A percentile compares a stretch with the other conserved stretches of the same genome.
Conservation (phyloP, 2,329 filamentous ascomycete species). For the Beauveria pseudobassiana region DNA sequence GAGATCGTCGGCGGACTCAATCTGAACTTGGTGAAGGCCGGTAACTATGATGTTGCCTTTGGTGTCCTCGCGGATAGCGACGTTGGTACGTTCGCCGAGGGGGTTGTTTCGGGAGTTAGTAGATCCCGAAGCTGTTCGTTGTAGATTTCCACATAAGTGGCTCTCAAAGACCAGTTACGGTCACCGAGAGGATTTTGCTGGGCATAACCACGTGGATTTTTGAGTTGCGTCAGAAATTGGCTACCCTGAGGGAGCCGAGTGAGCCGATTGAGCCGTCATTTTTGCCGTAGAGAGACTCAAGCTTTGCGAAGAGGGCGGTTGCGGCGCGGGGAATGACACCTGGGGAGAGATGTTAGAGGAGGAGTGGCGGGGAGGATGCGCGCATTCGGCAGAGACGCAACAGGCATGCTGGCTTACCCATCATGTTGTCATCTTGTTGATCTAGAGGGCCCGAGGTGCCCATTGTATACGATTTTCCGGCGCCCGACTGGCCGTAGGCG, state of each 20-base stretch:
- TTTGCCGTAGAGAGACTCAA: constrained; percentile 54
- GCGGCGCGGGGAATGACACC: constrained; percentile 95
- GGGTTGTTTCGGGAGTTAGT: constrained; percentile 67
- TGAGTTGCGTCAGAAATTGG: constrained; percentile 67
- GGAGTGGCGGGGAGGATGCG: constrained; percentile 11
- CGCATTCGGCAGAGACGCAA: not conserved
- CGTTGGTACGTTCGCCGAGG: constrained; percentile 60
- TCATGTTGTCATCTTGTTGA: constrained; percentile 59
- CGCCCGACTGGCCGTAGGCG: constrained; percentile 94
- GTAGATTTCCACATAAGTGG: constrained; percentile 96
- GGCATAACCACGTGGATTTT: constrained; percentile 66
- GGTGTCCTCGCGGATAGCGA: constrained; percentile 89
- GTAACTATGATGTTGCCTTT: constrained; percentile 94
- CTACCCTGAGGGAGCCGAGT: constrained; percentile 21
- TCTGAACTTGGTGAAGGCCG: constrained; percentile 77
- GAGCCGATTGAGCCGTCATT: constrained; percentile 18
- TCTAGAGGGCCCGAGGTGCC: constrained; percentile 83
- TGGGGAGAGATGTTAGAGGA: constrained; percentile 27
- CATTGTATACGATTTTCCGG: constrained; percentile 98
- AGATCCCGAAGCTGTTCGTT: constrained; percentile 93
- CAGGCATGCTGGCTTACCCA: constrained; percentile 55
- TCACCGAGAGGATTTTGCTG: constrained; percentile 46
- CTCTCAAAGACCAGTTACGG: constrained; percentile 84
- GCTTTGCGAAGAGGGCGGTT: constrained; percentile 76
- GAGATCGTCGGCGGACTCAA: constrained; percentile 87